These are phyloP conservation scores for Auriscalpium microsporum DNA, from an alignment of 768 basidiomycete species.

Conservation along the genomic window DNA sequence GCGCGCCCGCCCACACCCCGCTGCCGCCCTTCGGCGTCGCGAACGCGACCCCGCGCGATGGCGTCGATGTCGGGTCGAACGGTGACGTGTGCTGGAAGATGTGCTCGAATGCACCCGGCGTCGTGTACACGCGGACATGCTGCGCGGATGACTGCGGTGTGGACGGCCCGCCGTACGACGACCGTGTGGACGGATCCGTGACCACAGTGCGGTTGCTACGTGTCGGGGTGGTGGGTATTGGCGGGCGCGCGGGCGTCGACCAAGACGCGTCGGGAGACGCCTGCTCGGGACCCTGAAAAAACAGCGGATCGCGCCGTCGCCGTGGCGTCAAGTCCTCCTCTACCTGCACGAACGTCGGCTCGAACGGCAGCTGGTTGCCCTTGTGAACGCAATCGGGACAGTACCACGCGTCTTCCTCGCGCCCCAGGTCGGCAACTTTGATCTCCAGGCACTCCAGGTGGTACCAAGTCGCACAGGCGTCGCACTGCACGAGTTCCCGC, in stretches of 20 bases:
- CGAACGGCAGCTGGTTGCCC: conserved; percentile 22
- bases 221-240: conserved; percentile 40
- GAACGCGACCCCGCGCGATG: conserved; percentile 57
- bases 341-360: conserved; percentile 65
- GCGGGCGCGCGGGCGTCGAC: conserved; percentile 34
- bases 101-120: conserved; percentile 12
- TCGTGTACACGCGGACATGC: conserved; percentile 21
- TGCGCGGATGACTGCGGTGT: conserved; percentile 39
- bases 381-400: conserved; percentile 45
- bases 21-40: conserved; percentile 9
- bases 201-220: background rate
- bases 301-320: conserved; percentile 44
- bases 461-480: conserved; percentile 74
- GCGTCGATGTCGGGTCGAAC: conserved; percentile 75
- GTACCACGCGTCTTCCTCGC: conserved; percentile 76
- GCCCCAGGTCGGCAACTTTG: conserved; percentile 53
- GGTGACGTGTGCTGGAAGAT: conserved; percentile 36
- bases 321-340: conserved; percentile 38
- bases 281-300: conserved; percentile 45
- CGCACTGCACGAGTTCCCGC: conserved; percentile 74
- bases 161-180: conserved; percentile 31
- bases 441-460: conserved; percentile 78
- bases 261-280: conserved; percentile 40
- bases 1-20: background rate
- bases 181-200: conserved; percentile 23